Conservation (phyloP, 2,329 filamentous ascomycete genomes). For the Phaeosphaeriaceae sp. region DNA sequence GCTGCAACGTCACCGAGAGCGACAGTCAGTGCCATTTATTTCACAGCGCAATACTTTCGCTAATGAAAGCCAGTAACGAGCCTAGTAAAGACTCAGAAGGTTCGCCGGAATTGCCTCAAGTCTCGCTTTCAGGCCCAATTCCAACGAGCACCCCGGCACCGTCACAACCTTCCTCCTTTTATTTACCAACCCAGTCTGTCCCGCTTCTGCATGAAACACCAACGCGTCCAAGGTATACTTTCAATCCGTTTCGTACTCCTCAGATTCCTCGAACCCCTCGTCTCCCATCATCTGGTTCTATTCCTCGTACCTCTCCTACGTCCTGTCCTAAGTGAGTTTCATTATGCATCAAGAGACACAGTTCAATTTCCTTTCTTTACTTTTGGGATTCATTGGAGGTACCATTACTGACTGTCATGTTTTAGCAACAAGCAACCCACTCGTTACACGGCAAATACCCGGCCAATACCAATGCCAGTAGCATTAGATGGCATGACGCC, state of each 20-base stretch:
- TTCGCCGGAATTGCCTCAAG: conserved; percentile 24
- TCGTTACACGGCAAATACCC: conserved; percentile 10
- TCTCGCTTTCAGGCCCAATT: conserved; percentile 20
- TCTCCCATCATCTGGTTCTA: conserved; percentile 34
- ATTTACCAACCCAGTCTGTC: conserved; percentile 23
- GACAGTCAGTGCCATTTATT: conserved; percentile 48
- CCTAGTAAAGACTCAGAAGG: conserved; percentile 31
- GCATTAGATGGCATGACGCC: conserved; percentile 25
- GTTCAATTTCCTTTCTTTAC: conserved; percentile 6
- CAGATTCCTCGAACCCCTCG: conserved; percentile 42
- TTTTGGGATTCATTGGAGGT: background rate
- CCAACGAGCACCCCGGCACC: conserved; percentile 19
- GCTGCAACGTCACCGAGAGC: conserved; percentile 52
- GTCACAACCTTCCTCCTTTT: conserved; percentile 21
- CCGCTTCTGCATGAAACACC: conserved; percentile 35
- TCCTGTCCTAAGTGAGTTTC: conserved; percentile 46
- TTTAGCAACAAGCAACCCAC: conserved; percentile 27
- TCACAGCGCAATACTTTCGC: conserved; percentile 3
- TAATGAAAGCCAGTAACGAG: conserved; percentile 37
- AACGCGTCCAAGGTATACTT: conserved; percentile 45
- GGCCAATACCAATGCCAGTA: conserved; percentile 23
- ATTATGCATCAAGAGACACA: conserved; percentile 25
- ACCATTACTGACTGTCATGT: conserved; percentile 9
- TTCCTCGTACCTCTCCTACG: conserved; percentile 40
- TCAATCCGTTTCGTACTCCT: conserved; percentile 48